Conservation (phyloP, 331 rosid species). For the Acacia concinna region DNA sequence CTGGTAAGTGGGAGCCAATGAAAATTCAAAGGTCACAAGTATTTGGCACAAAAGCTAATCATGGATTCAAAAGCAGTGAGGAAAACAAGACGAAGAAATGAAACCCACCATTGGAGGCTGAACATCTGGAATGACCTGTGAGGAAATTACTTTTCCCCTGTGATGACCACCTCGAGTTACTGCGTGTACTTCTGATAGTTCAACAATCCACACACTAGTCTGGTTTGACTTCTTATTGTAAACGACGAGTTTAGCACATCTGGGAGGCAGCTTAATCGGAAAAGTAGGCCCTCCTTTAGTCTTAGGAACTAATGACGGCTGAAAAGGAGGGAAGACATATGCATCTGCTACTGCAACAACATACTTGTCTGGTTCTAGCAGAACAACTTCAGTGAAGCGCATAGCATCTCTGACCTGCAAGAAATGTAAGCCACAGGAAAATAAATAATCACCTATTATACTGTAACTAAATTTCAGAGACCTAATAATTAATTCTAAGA, state of each 20-base stretch:
- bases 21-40: neutral
- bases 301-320: slow-evolving; percentile 88
- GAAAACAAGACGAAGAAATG: neutral
- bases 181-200: slow-evolving; percentile 92
- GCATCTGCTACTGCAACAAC: slow-evolving; percentile 96
- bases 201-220: slow-evolving; percentile 80
- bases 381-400: slow-evolving; percentile 89
- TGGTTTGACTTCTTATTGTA: slow-evolving; percentile 82
- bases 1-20: neutral
- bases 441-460: slow-evolving; percentile 10
- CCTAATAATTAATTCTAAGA: slow-evolving; percentile 3
- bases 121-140: slow-evolving; percentile 78
- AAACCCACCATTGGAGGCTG: slow-evolving; percentile 93
- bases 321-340: slow-evolving; percentile 93
- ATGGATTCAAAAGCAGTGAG: neutral
- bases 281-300: slow-evolving; percentile 82
- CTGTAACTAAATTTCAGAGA: slow-evolving; percentile 1
- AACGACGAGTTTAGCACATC: slow-evolving; percentile 86
- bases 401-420: slow-evolving; percentile 89
- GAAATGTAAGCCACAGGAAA: slow-evolving; percentile 10
- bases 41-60: neutral
- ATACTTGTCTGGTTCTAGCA: slow-evolving; percentile 83
- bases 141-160: slow-evolving; percentile 89
- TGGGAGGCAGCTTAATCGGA: slow-evolving; percentile 89
- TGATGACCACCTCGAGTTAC: slow-evolving; percentile 98